Percentiles rank a stretch among this genome's conserved stretches.
These are phyloP conservation scores for Phytomonas sp. DNA, from an alignment of 208 protist genomes.

Conservation along the genomic window DNA sequence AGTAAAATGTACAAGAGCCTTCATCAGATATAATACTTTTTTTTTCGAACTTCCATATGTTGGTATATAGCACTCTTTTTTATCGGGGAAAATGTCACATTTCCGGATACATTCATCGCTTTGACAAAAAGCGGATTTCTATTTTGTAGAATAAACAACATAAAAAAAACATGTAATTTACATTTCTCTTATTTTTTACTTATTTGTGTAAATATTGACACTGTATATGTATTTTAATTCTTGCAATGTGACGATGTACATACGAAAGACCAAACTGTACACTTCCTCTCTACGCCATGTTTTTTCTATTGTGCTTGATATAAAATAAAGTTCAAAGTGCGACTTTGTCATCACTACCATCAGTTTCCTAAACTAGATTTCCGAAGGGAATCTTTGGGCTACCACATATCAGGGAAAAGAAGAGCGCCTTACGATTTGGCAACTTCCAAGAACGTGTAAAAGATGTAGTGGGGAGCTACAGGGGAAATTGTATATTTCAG, in stretches of 20 bases:
- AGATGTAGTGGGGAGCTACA: not conserved
- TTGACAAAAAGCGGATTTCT: not conserved
- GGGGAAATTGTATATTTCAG: not conserved
- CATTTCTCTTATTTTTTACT: not conserved
- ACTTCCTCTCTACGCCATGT: not conserved
- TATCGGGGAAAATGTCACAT: not conserved
- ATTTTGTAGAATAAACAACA: not conserved
- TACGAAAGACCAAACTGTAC: not conserved
- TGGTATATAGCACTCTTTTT: too few species aligned
- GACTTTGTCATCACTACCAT: not conserved
- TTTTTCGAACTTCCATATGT: too few species aligned
- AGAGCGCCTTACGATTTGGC: not conserved
- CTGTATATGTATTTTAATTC: not conserved
- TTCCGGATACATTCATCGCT: not conserved
- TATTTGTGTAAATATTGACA: not conserved
- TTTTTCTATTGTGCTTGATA: not conserved
- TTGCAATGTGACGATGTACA: not conserved
- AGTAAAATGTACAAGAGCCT: not conserved
- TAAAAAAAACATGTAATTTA: slow-evolving; percentile 1
- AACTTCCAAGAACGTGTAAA: not conserved
- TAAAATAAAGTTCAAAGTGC: not conserved
- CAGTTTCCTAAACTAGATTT: not conserved
- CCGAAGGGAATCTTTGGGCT: not conserved
- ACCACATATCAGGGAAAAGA: not conserved
- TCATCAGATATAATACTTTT: not conserved